A percentile compares a stretch with the other conserved stretches of the same genome.
Conservation (phyloP, 1,139 yeast genomes). For the Debaryomycetaceae sp. region DNA sequence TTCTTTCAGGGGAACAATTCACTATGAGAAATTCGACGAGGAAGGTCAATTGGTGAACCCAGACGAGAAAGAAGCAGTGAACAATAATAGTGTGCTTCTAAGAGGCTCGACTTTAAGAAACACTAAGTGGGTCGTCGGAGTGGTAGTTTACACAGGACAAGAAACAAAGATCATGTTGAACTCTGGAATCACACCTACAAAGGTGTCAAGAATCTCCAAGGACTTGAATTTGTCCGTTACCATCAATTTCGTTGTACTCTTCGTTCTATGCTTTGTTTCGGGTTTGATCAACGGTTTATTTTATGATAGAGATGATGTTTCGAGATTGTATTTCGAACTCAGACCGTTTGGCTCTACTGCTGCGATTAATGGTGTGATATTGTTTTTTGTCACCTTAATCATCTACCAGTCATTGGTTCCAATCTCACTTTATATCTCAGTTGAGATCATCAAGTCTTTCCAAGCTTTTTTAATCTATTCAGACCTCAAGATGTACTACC, state of each 20-base stretch:
- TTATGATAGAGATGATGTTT: slow-evolving; percentile 49
- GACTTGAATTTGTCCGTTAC: slow-evolving; percentile 81
- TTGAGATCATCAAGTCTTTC: slow-evolving; percentile 89
- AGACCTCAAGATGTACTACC: slow-evolving; percentile 84
- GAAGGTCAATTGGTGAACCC: slow-evolving; percentile 33
- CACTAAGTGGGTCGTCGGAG: slow-evolving; percentile 90
- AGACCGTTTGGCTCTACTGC: slow-evolving; percentile 48
- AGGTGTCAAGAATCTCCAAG: slow-evolving; percentile 75
- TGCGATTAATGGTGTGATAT: slow-evolving; percentile 75
- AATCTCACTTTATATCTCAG: slow-evolving; percentile 88
- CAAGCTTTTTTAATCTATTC: slow-evolving; percentile 93
- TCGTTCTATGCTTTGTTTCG: slow-evolving; percentile 75
- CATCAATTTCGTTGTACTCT: slow-evolving; percentile 71
- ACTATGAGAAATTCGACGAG: slow-evolving; percentile 50
- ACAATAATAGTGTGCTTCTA: slow-evolving; percentile 72
- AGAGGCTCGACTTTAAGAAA: slow-evolving; percentile 93
- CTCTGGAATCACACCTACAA: slow-evolving; percentile 90
- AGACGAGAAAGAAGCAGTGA: slow-evolving; percentile 67
- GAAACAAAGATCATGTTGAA: slow-evolving; percentile 93
- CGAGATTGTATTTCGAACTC: slow-evolving; percentile 69
- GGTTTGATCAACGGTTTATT: slow-evolving; percentile 81
- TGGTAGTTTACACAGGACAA: slow-evolving; percentile 83
- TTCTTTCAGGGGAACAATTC: slow-evolving; percentile 80
- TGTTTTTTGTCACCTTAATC: slow-evolving; percentile 86
- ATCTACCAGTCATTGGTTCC: slow-evolving; percentile 91